Evolutionary conservation across 257 asterid species (phyloP).

Genomic region (Solanum dulcamara): DNA sequence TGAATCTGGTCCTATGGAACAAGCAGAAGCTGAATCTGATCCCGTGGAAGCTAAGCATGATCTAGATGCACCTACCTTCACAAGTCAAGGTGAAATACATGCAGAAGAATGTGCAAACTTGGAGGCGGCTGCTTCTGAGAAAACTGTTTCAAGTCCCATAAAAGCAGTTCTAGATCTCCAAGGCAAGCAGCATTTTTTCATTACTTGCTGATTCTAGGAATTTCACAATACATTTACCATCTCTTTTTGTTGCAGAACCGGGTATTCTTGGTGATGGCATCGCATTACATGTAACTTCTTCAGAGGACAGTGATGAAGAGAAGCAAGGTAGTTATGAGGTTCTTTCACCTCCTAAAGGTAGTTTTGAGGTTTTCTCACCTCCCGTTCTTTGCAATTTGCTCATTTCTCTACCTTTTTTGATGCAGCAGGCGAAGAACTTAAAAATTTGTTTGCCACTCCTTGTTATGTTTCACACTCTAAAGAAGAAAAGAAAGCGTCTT

Average conservation of each 20-base stretch:
- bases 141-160: background rate
- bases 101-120: background rate
- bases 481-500: background rate
- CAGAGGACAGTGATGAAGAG: background rate
- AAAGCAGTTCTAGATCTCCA: background rate
- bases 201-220: background rate
- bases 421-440: background rate
- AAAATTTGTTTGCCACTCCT: constrained; percentile 1
- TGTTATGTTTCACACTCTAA: constrained; percentile 1
- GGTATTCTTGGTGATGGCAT: background rate
- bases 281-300: background rate
- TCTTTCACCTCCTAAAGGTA: background rate
- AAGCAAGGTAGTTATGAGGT: background rate
- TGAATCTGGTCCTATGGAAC: background rate
- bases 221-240: background rate
- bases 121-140: background rate
- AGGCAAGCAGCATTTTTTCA: background rate
- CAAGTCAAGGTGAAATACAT: background rate
- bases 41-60: background rate
- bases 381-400: background rate
- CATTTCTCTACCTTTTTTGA: background rate
- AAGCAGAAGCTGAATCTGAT: background rate
- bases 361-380: background rate
- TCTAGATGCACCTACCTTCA: background rate
- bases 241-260: background rate